A percentile compares a stretch with the other conserved stretches of the same genome.
phyloP scores from a whole-genome alignment of 129 eudicot species.

The Oenanthe sinensis region DNA sequence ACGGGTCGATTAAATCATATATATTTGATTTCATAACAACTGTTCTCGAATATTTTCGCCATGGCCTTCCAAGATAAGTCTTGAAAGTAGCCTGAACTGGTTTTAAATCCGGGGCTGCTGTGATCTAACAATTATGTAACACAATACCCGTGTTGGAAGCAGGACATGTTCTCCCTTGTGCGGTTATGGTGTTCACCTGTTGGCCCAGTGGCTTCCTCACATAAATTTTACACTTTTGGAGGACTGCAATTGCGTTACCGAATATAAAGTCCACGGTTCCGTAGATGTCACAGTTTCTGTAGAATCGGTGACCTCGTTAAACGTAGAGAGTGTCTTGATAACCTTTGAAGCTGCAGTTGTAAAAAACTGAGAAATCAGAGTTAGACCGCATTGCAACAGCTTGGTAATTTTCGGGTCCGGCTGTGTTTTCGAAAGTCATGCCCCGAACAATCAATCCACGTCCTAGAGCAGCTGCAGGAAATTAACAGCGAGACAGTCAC shows the following conservation, averaged over 20 bases:
- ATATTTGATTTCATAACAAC: background rate
- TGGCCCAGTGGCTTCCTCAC: no score
- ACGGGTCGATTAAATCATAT: background rate
- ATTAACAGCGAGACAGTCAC: background rate
- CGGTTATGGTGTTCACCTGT: background rate
- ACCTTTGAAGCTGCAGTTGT: background rate
- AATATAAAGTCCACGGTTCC: background rate
- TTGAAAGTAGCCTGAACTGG: background rate
- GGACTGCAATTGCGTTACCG: background rate
- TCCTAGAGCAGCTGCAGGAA: no score
- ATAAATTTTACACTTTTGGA: background rate
- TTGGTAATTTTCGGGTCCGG: background rate
- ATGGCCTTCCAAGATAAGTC: background rate
- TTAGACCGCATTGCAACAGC: background rate
- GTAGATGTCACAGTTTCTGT: background rate
- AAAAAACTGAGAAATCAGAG: background rate
- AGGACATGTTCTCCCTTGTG: background rate
- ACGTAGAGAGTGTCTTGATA: background rate
- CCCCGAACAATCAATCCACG: no score
- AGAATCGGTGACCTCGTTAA: background rate
- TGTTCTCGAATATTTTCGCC: background rate
- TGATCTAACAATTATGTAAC: background rate
- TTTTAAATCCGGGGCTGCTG: background rate
- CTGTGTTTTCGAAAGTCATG: no score
- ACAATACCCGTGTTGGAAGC: background rate